Conservation (phyloP, 495 filamentous ascomycete species). For the Beverwykella pulmonaria region DNA sequence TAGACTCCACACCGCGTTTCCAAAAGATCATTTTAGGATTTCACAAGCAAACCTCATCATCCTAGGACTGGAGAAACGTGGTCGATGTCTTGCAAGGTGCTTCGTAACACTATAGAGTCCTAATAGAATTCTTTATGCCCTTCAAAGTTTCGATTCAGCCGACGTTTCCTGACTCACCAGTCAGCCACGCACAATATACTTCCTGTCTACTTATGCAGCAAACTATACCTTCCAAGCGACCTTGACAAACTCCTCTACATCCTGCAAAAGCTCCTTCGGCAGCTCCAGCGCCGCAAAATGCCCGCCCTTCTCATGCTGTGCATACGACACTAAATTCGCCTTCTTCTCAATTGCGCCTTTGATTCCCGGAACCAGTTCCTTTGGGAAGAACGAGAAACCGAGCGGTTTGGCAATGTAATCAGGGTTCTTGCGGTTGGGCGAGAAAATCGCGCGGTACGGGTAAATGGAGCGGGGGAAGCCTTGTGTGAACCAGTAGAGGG, state of each 20-base stretch:
- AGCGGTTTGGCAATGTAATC: constrained; percentile 58
- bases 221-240: constrained; percentile 43
- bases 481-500: constrained; percentile 66
- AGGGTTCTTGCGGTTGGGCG: constrained; percentile 23
- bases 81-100: too few species aligned
- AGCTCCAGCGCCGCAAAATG: constrained; percentile 66
- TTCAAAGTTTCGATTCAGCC: background rate
- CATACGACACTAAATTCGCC: constrained; percentile 54
- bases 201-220: background rate
- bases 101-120: too few species aligned
- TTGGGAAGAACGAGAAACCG: constrained; percentile 61
- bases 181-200: background rate
- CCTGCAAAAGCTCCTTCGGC: constrained; percentile 56
- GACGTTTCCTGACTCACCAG: background rate
- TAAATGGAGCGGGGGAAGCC: constrained; percentile 61
- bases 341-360: constrained; percentile 55
- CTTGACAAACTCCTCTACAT: constrained; percentile 60
- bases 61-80: too few species aligned
- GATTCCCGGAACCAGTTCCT: constrained; percentile 57
- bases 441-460: constrained; percentile 53
- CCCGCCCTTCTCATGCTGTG: constrained; percentile 58
- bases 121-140: too few species aligned
- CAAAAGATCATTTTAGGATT: too few species aligned
- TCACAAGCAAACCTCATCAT: too few species aligned
- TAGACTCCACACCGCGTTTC: too few species aligned